Conservation (phyloP, 2,329 filamentous ascomycete species). For the Trichocomaceae sp. region DNA sequence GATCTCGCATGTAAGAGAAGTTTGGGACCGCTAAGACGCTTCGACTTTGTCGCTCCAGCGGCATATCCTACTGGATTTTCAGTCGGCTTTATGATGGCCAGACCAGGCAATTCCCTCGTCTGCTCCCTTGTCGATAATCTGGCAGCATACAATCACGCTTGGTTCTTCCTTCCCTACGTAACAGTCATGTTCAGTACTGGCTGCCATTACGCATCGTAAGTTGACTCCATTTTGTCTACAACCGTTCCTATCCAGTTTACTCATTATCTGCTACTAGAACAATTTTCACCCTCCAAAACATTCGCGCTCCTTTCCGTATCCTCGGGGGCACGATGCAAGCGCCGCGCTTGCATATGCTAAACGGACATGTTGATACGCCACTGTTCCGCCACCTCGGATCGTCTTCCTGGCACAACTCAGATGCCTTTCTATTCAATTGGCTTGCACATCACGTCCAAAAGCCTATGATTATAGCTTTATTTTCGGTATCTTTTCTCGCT, state of each 20-base stretch:
- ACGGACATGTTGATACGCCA: constrained; percentile 35
- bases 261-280: constrained; percentile 18
- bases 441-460: constrained; percentile 10
- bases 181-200: constrained; percentile 43
- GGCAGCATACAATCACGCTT: constrained; percentile 31
- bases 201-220: constrained; percentile 39
- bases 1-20: constrained; percentile 36
- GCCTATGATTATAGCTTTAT: not conserved
- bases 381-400: constrained; percentile 39
- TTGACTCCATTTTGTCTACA: not conserved
- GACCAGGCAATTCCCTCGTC: constrained; percentile 30
- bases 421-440: constrained; percentile 26
- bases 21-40: constrained; percentile 36
- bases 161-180: constrained; percentile 36
- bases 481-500: not conserved
- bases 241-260: not conserved
- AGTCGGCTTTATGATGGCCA: constrained; percentile 39
- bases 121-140: constrained; percentile 30
- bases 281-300: constrained; percentile 32
- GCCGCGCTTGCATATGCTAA: constrained; percentile 33
- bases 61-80: constrained; percentile 38
- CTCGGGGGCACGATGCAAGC: constrained; percentile 26
- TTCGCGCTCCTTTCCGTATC: constrained; percentile 31
- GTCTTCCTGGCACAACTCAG: constrained; percentile 40
- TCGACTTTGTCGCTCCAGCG: constrained; percentile 37